Evolutionary conservation across 2,329 filamentous ascomycete species (phyloP).

Genomic region (Coniochaeta ligniaria): DNA sequence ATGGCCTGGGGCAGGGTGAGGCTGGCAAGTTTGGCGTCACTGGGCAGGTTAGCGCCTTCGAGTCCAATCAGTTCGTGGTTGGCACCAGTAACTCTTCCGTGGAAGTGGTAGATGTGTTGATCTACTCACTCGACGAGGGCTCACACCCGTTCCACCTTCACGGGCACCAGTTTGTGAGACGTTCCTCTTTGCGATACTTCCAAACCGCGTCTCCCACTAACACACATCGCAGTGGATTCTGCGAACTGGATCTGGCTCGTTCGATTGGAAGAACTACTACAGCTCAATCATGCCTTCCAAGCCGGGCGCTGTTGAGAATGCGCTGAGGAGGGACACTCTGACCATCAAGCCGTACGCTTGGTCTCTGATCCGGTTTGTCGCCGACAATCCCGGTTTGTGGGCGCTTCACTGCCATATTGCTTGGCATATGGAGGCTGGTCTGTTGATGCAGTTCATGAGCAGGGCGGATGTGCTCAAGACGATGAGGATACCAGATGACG

Average conservation of each 20-base stretch:
- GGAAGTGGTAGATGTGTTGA: constrained; percentile 47
- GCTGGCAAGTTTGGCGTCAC: background rate
- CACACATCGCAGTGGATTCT: constrained; percentile 28
- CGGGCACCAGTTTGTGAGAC: constrained; percentile 53
- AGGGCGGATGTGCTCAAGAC: constrained; percentile 34
- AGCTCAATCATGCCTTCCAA: constrained; percentile 11
- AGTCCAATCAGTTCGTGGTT: constrained; percentile 29
- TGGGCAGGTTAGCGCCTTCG: constrained; percentile 33
- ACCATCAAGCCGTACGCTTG: constrained; percentile 41
- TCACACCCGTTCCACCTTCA: constrained; percentile 64
- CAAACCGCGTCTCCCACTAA: constrained; percentile 19
- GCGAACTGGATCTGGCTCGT: constrained; percentile 20
- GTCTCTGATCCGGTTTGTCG: constrained; percentile 39
- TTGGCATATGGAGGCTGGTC: constrained; percentile 6
- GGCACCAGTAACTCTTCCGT: constrained; percentile 28
- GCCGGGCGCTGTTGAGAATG: constrained; percentile 21
- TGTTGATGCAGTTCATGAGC: constrained; percentile 30
- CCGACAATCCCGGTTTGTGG: constrained; percentile 39
- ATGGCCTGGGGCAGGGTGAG: background rate
- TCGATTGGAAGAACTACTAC: constrained; percentile 24
- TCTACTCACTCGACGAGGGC: constrained; percentile 55
- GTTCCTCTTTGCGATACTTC: constrained; percentile 50
- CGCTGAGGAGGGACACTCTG: constrained; percentile 38
- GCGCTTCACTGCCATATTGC: constrained; percentile 8
- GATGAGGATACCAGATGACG: constrained; percentile 35